Base-by-base conservation (phyloP, 2,329 filamentous ascomycete genomes). In the Fusarium nematophilum region DNA sequence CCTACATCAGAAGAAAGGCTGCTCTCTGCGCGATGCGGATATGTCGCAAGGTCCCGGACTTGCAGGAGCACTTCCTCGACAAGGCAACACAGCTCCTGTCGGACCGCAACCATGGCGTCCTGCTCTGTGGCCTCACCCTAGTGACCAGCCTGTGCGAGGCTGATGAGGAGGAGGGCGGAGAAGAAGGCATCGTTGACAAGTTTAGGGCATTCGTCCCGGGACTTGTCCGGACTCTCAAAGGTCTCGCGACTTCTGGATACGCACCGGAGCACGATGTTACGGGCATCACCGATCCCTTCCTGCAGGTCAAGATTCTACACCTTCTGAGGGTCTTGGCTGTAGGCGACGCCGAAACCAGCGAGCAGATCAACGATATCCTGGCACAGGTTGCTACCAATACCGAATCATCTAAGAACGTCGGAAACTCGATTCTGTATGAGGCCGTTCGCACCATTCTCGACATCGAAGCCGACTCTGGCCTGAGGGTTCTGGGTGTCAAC, bases 1-100 rank as follows among this genome's bases (percentile, higher is more conserved):
- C 95, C n/a, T 99, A 99, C 74, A 97, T 99, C 73, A 87, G 95
- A 68, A 87, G 95, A 68, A 99, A 99, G 81, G 95, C 95, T 14
- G 95, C 95, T 4, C 84, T 99, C n/a, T 99, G 95, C 78, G 95
- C 95, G 44, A 99, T 99, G 95, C 87, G 93, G 65, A 97, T 99
- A 83, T 97, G 93, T 79, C 90, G 93, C 69, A 99, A 99, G 77
- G 95, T 99, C 9, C 95, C 96, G 6, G 95, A 99, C 75, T 80
- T 99, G 48, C 92, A 97, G 76, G 96, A 99, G 75, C 93, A 99
- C 77, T 99, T 99, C 72, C 74, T 97, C 53, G 95, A 99, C 58
- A 98, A 98, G 76, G 91, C 94, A 13, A 90, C 95, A 59, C 84
- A 92, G 23, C 83, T 99, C 9, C 81, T 99, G 17, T 90, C 92